Evolutionary conservation across 805 yeast species (phyloP), one percentile per base, ranked within the genome.

Genomic region (Zygosaccharomyces pseudorouxii): DNA sequence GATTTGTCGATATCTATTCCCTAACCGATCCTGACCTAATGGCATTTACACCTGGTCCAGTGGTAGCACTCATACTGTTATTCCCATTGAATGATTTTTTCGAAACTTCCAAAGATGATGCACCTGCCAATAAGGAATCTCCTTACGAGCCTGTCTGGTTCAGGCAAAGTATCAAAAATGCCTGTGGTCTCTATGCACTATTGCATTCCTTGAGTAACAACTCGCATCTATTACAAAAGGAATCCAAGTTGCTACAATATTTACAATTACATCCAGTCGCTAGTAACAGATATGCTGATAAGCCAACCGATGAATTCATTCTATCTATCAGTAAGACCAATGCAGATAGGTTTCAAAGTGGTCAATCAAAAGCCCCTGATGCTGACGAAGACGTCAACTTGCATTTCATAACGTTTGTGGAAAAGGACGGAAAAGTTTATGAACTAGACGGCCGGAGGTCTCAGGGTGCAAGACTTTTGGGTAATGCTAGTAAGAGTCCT

Each of bases 111-210:
- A 76, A 72, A 38, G 84, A 80, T 48, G 44, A 52, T 3, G 31
- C 46, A 1, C 30, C 44, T 25, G 60, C 46, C 31, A 38, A 5
- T 14, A 16, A 37, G 23, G 19, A 18, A 19, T 27, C 33, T n/a
- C 50, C 37, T 4, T 14, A 51, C 20, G 20, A 62, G 53, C 52
- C 69, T 58, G 5, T 75, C n/a, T 93, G 98, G 97, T 80, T 82
- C 57, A 81, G 80, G 55, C 99, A 92, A 60, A 81, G 89, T 0
- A 79, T 93, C 14, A 79, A 78, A 53, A 92, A 92, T 63, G 95
- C 95, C 0, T 92, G 99, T 70, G 99, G 99, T 4, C 76, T 95
- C 28, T 88, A 86, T 67, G 98, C 96, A 0, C 65, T 93, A 40
- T 69, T 92, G 19, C 97, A 92, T 58, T 73, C 82, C 0, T 56